phyloP scores from a whole-genome alignment of 805 yeast genomes.

The Hanseniaspora singularis region DNA sequence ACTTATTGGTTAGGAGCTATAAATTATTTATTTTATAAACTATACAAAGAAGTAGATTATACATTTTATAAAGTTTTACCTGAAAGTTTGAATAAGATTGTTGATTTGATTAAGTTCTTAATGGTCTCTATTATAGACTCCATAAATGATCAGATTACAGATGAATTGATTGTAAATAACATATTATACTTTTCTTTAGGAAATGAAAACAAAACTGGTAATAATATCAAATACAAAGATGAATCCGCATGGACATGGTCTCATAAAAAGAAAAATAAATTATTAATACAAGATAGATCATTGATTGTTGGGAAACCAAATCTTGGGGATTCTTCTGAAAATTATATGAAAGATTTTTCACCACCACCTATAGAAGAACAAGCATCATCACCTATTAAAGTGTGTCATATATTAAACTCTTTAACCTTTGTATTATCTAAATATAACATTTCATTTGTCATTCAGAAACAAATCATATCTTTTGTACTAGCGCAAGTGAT shows the following conservation, averaged over 20 bases:
- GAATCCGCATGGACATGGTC: slow-evolving; percentile 16
- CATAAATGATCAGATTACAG: slow-evolving; percentile 44
- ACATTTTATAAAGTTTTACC: slow-evolving; percentile 44
- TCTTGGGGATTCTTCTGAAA: neutral
- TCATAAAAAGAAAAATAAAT: slow-evolving; percentile 36
- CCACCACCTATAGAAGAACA: slow-evolving; percentile 77
- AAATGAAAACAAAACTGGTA: slow-evolving; percentile 40
- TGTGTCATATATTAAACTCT: slow-evolving; percentile 81
- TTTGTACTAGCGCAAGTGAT: slow-evolving; percentile 58
- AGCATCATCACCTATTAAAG: slow-evolving; percentile 72
- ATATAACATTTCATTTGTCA: slow-evolving; percentile 30
- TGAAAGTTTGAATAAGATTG: slow-evolving; percentile 45
- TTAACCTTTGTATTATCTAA: slow-evolving; percentile 65
- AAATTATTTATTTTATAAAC: slow-evolving; percentile 64
- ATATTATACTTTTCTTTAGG: slow-evolving; percentile 66
- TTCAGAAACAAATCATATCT: slow-evolving; percentile 67
- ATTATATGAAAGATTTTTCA: slow-evolving; percentile 40
- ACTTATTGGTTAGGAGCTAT: slow-evolving; percentile 84
- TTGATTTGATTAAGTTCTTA: slow-evolving; percentile 45
- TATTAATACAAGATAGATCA: slow-evolving; percentile 31
- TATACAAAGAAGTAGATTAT: slow-evolving; percentile 47
- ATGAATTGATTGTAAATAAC: slow-evolving; percentile 49
- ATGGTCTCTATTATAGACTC: slow-evolving; percentile 56
- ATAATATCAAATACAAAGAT: slow-evolving; percentile 19
- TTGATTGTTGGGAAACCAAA: no score